phyloP scores from a whole-genome alignment of 768 basidiomycete genomes.

The Kwoniella dendrophila region DNA sequence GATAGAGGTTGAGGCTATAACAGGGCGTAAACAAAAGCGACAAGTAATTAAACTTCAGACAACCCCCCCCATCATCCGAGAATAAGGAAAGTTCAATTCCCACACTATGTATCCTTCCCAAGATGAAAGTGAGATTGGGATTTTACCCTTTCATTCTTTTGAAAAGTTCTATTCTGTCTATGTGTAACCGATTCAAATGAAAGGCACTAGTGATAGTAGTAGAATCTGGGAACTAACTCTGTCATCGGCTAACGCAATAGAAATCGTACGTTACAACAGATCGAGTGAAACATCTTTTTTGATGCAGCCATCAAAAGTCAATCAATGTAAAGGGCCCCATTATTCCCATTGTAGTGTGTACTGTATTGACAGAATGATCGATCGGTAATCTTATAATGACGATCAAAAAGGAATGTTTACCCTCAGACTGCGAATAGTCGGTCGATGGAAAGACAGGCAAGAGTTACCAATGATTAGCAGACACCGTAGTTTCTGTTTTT shows the following conservation, averaged over 20 bases:
- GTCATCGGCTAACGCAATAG: not conserved
- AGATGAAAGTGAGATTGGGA: too few species aligned
- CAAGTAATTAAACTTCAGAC: too few species aligned
- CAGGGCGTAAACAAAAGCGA: too few species aligned
- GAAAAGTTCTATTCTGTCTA: not conserved
- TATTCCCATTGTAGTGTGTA: not conserved
- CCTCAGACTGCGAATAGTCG: not conserved
- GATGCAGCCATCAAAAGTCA: too few species aligned
- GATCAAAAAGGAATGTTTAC: not conserved
- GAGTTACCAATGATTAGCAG: too few species aligned
- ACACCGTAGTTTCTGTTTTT: too few species aligned
- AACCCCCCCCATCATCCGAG: too few species aligned
- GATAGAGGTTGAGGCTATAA: not conserved
- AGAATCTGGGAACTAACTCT: not conserved
- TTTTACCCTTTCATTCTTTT: not conserved
- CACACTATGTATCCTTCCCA: not conserved
- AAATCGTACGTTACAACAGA: not conserved
- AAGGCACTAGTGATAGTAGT: constrained; percentile 15
- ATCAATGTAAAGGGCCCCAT: not conserved
- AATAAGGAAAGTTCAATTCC: not conserved
- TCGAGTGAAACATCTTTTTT: too few species aligned
- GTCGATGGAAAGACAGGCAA: too few species aligned
- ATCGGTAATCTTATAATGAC: not conserved
- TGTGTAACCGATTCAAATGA: not conserved
- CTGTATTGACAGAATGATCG: not conserved